Base-by-base conservation (phyloP, 176 grass and related monocot genomes). In the Triticum urartu region DNA sequence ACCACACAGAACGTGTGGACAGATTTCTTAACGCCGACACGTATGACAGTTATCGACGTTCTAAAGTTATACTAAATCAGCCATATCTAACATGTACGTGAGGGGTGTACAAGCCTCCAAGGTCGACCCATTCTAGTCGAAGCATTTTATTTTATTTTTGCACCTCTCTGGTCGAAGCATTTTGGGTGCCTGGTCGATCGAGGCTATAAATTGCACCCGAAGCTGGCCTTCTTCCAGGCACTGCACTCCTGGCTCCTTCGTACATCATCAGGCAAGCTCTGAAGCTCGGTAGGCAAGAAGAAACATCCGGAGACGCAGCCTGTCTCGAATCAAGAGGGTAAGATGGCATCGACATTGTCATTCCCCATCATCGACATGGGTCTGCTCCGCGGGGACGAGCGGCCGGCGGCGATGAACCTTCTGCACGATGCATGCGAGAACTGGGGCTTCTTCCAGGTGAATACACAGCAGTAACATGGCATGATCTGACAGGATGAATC, bases 391-490 rank as follows among this genome's bases (percentile, higher is more conserved):
- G 92, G 92, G 58, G 72, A 89, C 67, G 17, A 94, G 79, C 84
- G 92, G 75, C 83, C 68, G 0, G 68, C 35, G 36, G 89, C 89
- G 7, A 99, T 99, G 92, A 90, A 82, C 15, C 11, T 91, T 34
- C 84, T 96, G 33, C 88, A 43, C 3, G 94, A 99, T 14, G 97
- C 94, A 9, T 99, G 97, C 79, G 79, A 96, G 90, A 96, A 94
- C 82, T 99, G 97, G 97, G 97, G 97, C 13, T 99, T 99, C 92
- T 99, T 99, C 32, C 85, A 99, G 97, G 97, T 94, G 18, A 33
- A 30, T 9, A 36, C 1, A 59, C 56, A n/a, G 25, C 13, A 54
- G 18, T 21, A 59, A 59, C 0, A 54, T 54, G 50, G 15, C 50
- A 54, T 54, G 7, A 18, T 54, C 50, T 54, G 0, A 7, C 15